Evolutionary conservation across 1,139 yeast species (phyloP).

Genomic region (Geotrichum bryndzae): DNA sequence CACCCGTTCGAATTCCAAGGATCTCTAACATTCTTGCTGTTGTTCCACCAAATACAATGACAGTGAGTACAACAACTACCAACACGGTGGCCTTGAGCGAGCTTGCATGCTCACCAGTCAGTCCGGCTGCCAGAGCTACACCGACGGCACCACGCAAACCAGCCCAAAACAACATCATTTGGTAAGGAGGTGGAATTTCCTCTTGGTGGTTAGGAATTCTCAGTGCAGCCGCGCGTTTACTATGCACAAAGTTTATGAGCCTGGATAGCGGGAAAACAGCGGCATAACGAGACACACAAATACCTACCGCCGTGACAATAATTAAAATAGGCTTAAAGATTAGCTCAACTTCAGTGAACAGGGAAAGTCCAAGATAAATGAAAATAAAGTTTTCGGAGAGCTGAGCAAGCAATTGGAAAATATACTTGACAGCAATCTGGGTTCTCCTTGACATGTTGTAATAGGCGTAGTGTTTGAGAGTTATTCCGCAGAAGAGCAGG

Average conservation of each 20-base stretch:
- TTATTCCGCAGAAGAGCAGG: conserved; percentile 88
- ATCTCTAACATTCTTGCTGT: conserved; percentile 97
- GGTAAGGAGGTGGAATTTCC: conserved; percentile 91
- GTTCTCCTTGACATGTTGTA: conserved; percentile 96
- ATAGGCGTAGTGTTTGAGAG: conserved; percentile 93
- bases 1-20: conserved; percentile 86
- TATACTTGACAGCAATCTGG: conserved; percentile 91
- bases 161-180: conserved; percentile 99
- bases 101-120: conserved; percentile 89
- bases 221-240: conserved; percentile 43
- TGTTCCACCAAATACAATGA: conserved; percentile 94
- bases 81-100: conserved; percentile 88
- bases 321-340: conserved; percentile 91
- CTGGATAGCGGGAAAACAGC: conserved; percentile 93
- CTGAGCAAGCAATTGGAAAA: conserved; percentile 90
- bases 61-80: conserved; percentile 94
- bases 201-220: conserved; percentile 58
- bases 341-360: conserved; percentile 91
- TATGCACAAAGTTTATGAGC: conserved; percentile 71
- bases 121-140: conserved; percentile 95
- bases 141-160: conserved; percentile 99
- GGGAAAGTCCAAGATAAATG: conserved; percentile 86
- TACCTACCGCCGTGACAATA: conserved; percentile 81
- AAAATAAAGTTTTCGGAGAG: conserved; percentile 94
- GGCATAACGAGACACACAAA: conserved; percentile 94